Evolutionary conservation across 2,329 filamentous ascomycete genomes (phyloP).

Genomic region (Cercospora citrullina): DNA sequence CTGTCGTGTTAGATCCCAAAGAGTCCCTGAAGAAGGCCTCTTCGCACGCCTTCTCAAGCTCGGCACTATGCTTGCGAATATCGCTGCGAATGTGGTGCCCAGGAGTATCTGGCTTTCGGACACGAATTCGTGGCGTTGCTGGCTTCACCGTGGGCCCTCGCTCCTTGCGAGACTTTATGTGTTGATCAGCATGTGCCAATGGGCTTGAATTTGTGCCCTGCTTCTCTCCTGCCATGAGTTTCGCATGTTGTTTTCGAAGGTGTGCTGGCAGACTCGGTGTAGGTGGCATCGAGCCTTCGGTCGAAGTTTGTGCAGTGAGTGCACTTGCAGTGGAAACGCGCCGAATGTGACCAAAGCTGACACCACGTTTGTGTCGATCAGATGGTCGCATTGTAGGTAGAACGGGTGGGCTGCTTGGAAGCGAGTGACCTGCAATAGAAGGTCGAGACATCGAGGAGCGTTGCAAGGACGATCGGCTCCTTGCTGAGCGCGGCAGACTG

Average conservation of each 20-base stretch:
- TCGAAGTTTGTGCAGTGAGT: constrained; percentile 36
- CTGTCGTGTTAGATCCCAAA: constrained; percentile 53
- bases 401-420: constrained; percentile 51
- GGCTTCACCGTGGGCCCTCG: constrained; percentile 25
- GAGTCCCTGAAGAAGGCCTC: constrained; percentile 80
- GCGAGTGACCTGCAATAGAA: constrained; percentile 50
- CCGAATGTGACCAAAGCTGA: constrained; percentile 62
- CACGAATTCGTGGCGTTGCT: constrained; percentile 37
- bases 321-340: constrained; percentile 46
- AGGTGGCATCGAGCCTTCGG: constrained; percentile 27
- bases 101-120: constrained; percentile 46
- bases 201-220: constrained; percentile 35
- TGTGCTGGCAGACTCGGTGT: constrained; percentile 33
- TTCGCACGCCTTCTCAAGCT: constrained; percentile 86
- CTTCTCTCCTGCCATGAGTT: constrained; percentile 25
- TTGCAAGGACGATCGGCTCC: constrained; percentile 38
- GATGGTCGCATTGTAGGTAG: constrained; percentile 49
- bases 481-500: constrained; percentile 35
- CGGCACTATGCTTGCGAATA: constrained; percentile 77
- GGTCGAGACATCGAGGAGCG: constrained; percentile 41
- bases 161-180: constrained; percentile 40
- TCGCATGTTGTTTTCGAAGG: constrained; percentile 29
- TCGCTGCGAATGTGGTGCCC: constrained; percentile 69
- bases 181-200: constrained; percentile 33
- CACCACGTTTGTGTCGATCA: constrained; percentile 59